Base-by-base conservation (phyloP, 2,329 filamentous ascomycete species). In the Ophiocordyceps robertsii region DNA sequence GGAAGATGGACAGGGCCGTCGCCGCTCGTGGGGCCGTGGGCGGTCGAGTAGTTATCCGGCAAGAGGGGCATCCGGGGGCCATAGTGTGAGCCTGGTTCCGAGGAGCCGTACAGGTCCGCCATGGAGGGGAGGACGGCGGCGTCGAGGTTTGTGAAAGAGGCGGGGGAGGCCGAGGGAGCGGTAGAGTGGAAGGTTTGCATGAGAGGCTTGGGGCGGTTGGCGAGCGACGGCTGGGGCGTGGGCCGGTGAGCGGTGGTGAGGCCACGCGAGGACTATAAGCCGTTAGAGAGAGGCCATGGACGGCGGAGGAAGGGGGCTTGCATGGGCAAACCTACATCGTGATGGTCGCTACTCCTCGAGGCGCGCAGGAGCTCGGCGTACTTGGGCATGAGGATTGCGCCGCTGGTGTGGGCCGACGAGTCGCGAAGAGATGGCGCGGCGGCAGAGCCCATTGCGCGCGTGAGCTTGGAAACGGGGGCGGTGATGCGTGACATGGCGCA, bases 131-230 rank as follows among this genome's bases (percentile, higher is more conserved):
- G 65, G 46, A 75, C 58, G 46, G 69, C 63, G 55, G 63, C 66
- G 60, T 80, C 73, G 45, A 77, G 66, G 45, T 68, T 55, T 36
- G 56, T 50, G 27, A 62, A 53, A 11, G 58, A 51, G 13, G 65
- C 57, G 3, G 66, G 60, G n/a, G 67, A 63, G 43, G 67, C 65
- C 14, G 69, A 57, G 7, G 68, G 58, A 16, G 69, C 66, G 19
- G 68, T 19, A 3, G 43, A 67, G 52, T 65, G 64, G 64, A 80
- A 80, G 54, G 72, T 74, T 62, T 81, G 77, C 76, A 81, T 80
- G 43, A 80, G 61, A 35, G 75, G 76, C 53, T 71, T 62, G 45
- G 62, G 61, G 49, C 67, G 67, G 54, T 62, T 59, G 56, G 62
- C 50, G 51, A 66, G 57, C 46, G 68, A 60, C 47, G 65, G 64